Percentiles rank a stretch among this genome's conserved stretches.
Evolutionary conservation across 768 basidiomycete species (phyloP).

Genomic region (Rhodotorula toruloides): DNA sequence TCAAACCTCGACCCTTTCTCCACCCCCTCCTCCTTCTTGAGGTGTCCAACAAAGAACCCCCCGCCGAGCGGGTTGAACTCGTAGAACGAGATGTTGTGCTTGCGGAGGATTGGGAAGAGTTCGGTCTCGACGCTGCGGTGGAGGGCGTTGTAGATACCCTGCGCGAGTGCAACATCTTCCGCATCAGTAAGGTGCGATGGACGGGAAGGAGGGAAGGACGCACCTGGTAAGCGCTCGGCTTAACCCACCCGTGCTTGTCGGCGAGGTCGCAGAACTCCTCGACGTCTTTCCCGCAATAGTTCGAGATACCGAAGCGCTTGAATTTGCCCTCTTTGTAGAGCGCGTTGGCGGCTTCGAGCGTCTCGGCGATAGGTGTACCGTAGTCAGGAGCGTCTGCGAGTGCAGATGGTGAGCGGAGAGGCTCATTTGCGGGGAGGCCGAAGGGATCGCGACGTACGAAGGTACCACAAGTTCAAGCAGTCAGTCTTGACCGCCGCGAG

Average conservation of each 20-base stretch:
- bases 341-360: conserved; percentile 53
- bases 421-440: too few species aligned
- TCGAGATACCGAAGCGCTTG: conserved; percentile 43
- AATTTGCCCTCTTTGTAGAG: conserved; percentile 57
- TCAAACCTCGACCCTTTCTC: conserved; percentile 61
- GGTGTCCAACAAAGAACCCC: conserved; percentile 50
- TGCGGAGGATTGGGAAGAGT: conserved; percentile 50
- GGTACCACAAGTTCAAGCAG: conserved; percentile 53
- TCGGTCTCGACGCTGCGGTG: conserved; percentile 50
- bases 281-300: conserved; percentile 50
- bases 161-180: too few species aligned
- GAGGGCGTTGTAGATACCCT: conserved; percentile 52
- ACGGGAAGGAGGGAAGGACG: too few species aligned
- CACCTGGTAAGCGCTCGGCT: conserved; percentile 54
- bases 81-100: conserved; percentile 49
- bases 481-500: conserved; percentile 54
- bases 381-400: conserved; percentile 45
- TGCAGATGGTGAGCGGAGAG: not conserved
- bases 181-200: not conserved
- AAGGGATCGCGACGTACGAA: conserved; percentile 49
- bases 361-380: conserved; percentile 53
- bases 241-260: conserved; percentile 52
- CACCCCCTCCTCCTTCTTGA: conserved; percentile 44
- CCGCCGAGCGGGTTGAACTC: conserved; percentile 49
- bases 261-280: conserved; percentile 53